Base-by-base conservation (phyloP, 108 stramenopile genomes). In the Pelagomonas calceolata region DNA sequence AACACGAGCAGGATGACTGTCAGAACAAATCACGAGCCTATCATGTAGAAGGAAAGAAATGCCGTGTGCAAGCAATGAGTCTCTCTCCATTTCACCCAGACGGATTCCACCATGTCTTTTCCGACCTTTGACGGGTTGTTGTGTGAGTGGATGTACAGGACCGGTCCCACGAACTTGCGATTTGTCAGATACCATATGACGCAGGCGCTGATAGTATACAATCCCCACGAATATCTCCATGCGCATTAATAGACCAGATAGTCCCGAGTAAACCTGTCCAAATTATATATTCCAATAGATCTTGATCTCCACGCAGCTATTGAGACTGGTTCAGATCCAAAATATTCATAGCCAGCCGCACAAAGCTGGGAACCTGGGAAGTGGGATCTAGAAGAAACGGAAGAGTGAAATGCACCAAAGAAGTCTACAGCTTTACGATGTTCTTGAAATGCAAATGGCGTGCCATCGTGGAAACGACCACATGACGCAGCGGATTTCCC, bases 151-250 rank as follows among this genome's bases (percentile, higher is more conserved):
- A 79, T 95, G 95, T 44, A 96, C 92, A 32, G 90, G 87, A 1
- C 98, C 98, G 36, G 94, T 95, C 4, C 95, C 85, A 66, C 98
- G 93, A 26, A 97, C 98, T 88, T 99, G 98, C 67, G 85, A 92
- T 85, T 99, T 99, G 83, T 99, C 98, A 26, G 91, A 94, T 36
- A 99, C 98, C 98, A 99, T 99, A 89, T 99, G 98, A 66, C 98
- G 90, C 63, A 99, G 84, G 0, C 98, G 88, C 85, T 99, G 98
- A 68, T 99, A 99, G 81, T 85, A 99, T 9, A 99, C 98, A 0
- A 97, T 85, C 34, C 98, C 98, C 69, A 99, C 95, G 83, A 95
- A 99, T 36, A 99, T 87, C 75, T 99, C 95, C 0, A 94, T 97
- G 35, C 95, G 91, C 93, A 99, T 92, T 65, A 95, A 70, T 70